Evolutionary conservation across 495 filamentous ascomycete species (phyloP), one percentile per base, ranked within the genome.

Genomic region (Talaromyces trachyspermus): DNA sequence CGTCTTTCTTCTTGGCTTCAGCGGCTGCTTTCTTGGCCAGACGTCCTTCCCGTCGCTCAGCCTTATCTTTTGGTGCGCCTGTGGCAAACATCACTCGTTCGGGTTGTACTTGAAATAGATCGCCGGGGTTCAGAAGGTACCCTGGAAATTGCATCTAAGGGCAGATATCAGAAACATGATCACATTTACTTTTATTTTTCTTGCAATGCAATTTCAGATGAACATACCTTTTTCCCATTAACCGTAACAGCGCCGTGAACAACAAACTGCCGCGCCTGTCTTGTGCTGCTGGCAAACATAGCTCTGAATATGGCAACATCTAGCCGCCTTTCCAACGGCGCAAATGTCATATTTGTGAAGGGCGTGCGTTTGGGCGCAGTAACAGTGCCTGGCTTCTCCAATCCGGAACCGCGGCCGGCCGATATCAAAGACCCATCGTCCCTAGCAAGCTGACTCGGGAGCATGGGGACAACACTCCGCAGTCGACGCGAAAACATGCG

Each of bases 81-180:
- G 89, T 95, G 18, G 88, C 92, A 53, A 68, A 86, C 66, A 98
- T 75, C 24, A 97, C 94, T 49, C 81, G 79, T 5, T 92, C 88
- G 33, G 83, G 76, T 6, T 95, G 85, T 58, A 98, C 94, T 58
- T 91, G 86, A 76, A 97, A 98, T 74, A 98, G 85, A 60, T 98
- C 92, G 40, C 92, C 92, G 8, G 92, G 92, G 65, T 98, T 98
- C 22, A 98, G 83, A 58, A 89, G 85, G 68, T 97, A 98, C 51
- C 88, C 83, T 1, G 92, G 90, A 60, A 95, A 83, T 38, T 72
- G 76, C 86, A 97, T 95, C 92, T 96, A 55, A n/a, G n/a, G n/a
- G n/a, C n/a, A n/a, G n/a, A n/a, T n/a, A n/a, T n/a, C n/a, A n/a
- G n/a, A n/a, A n/a, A n/a, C n/a, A n/a, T n/a, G n/a, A n/a, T n/a